Conservation (phyloP, 441 rosid species). For the Jatropha multifida region DNA sequence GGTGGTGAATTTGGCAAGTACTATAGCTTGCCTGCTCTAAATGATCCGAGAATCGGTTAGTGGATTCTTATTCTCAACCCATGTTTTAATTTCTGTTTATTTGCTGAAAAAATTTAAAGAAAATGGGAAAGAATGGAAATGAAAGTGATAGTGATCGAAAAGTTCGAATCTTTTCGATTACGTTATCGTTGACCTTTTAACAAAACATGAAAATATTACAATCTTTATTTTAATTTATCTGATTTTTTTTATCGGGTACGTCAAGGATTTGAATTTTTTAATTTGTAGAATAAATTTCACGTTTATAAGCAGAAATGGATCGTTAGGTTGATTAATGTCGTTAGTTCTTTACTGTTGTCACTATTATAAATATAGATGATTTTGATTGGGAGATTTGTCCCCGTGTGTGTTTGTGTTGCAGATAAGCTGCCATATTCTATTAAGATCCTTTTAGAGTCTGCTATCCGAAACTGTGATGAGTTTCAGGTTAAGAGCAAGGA, state of each 20-base stretch:
- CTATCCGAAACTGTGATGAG: conserved; percentile 94
- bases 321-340: not conserved
- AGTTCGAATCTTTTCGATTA: not conserved
- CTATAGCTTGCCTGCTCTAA: conserved; percentile 89
- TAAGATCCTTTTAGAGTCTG: conserved; percentile 93
- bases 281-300: not conserved
- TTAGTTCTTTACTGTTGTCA: not conserved
- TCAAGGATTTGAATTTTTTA: not conserved
- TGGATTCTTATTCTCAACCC: not conserved
- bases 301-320: not conserved
- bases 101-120: conserved; percentile 8
- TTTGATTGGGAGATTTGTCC: conserved; percentile 17
- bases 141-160: not conserved
- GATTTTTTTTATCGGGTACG: not conserved
- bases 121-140: not conserved
- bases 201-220: not conserved
- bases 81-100: conserved; percentile 9
- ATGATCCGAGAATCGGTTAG: conserved; percentile 91
- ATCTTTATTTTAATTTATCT: not conserved
- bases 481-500: conserved; percentile 92
- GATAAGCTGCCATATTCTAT: conserved; percentile 94
- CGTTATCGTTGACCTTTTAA: not conserved
- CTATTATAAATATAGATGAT: not conserved
- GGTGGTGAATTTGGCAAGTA: conserved; percentile 96
- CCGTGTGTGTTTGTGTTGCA: conserved; percentile 26